Evolutionary conservation across 192 early-diverging fungal genomes (phyloP).

Genomic region (Coemansia sp.): DNA sequence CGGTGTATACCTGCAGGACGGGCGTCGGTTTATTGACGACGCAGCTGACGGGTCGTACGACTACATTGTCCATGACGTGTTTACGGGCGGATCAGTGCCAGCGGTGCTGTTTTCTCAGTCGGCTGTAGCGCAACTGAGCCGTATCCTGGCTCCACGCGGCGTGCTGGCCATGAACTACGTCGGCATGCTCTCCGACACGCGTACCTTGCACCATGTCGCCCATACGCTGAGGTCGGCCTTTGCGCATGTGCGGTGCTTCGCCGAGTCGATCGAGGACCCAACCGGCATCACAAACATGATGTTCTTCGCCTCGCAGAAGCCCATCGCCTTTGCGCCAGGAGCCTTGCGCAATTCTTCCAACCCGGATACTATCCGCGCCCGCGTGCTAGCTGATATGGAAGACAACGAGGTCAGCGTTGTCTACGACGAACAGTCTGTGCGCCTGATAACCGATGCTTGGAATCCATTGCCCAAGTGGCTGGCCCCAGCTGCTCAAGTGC

Average conservation of each 20-base stretch:
- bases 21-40: conserved; percentile 71
- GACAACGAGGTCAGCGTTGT: conserved; percentile 57
- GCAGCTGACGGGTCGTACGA: conserved; percentile 65
- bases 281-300: conserved; percentile 66
- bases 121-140: conserved; percentile 63
- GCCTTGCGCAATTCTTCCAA: not conserved
- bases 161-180: conserved; percentile 89
- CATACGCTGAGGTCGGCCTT: conserved; percentile 71
- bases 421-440: conserved; percentile 27
- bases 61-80: conserved; percentile 92
- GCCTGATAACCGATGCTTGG: conserved; percentile 65
- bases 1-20: conserved; percentile 71
- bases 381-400: conserved; percentile 55
- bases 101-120: conserved; percentile 73
- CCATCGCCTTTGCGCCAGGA: conserved; percentile 46
- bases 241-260: conserved; percentile 66
- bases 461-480: conserved; percentile 68
- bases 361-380: conserved; percentile 20
- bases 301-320: conserved; percentile 63
- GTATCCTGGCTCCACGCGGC: conserved; percentile 75
- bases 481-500: conserved; percentile 59
- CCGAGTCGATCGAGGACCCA: conserved; percentile 57
- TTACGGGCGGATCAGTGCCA: conserved; percentile 85
- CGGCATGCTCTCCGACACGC: conserved; percentile 58
- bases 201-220: conserved; percentile 62